Conservation (phyloP, 83 land plant genomes). For the Thuja plicata region DNA sequence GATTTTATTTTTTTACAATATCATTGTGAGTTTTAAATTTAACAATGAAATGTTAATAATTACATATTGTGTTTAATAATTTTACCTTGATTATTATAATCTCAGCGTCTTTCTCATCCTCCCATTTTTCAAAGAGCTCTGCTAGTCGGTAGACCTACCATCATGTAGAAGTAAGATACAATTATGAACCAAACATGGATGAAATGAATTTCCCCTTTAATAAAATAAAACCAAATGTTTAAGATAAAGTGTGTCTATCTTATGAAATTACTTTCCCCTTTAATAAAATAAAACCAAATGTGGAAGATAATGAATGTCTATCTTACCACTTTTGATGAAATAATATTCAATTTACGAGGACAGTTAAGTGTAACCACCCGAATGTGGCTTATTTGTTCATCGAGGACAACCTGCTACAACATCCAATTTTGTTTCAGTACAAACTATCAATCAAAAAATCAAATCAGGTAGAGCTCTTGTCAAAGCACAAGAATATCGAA, state of each 20-base stretch:
- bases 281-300: neutral
- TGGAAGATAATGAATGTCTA: neutral
- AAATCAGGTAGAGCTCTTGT: neutral
- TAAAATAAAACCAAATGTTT: neutral
- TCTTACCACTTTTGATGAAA: slow-evolving; percentile 58
- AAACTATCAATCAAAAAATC: neutral
- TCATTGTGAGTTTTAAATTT: neutral
- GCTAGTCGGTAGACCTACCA: slow-evolving; percentile 65
- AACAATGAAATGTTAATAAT: neutral
- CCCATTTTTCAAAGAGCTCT: slow-evolving; percentile 75
- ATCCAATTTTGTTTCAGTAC: neutral
- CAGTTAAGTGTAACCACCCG: slow-evolving; percentile 60
- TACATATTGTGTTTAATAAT: neutral
- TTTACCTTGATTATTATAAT: slow-evolving; percentile 78
- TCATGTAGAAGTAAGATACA: neutral
- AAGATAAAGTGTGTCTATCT: neutral
- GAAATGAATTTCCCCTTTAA: neutral
- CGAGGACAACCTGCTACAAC: slow-evolving; percentile 55
- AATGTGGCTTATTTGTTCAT: slow-evolving; percentile 45
- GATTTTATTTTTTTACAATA: neutral
- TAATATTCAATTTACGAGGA: slow-evolving; percentile 70
- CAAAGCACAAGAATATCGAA: neutral
- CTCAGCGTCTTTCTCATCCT: slow-evolving; percentile 65
- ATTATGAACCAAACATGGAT: neutral
- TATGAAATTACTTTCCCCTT: slow-evolving; percentile 16